Evolutionary conservation across 2,329 filamentous ascomycete species (phyloP).

Genomic region (Trichoderma simmonsii): DNA sequence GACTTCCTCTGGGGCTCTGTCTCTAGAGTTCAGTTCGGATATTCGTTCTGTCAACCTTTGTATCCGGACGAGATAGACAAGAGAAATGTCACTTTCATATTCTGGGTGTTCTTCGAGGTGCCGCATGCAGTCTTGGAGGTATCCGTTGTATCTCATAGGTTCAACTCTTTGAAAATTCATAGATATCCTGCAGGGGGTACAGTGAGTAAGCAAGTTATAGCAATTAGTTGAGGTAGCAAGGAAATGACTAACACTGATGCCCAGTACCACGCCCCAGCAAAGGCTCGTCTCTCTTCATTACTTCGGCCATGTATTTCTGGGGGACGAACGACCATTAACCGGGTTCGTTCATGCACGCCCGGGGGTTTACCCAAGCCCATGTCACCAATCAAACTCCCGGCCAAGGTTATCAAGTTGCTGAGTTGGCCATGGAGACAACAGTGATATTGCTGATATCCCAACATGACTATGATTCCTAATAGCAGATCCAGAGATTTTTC

Average conservation of each 20-base stretch:
- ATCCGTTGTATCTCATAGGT: slow-evolving; percentile 49
- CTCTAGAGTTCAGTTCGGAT: slow-evolving; percentile 37
- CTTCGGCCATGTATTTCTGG: slow-evolving; percentile 39
- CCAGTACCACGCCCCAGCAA: slow-evolving; percentile 54
- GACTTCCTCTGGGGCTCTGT: slow-evolving; percentile 34
- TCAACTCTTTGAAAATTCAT: slow-evolving; percentile 45
- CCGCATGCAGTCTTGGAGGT: slow-evolving; percentile 49
- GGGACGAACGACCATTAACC: slow-evolving; percentile 41
- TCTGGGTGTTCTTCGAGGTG: slow-evolving; percentile 44
- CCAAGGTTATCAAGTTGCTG: slow-evolving; percentile 48
- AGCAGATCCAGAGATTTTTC: slow-evolving; percentile 50
- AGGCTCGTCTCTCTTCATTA: slow-evolving; percentile 50
- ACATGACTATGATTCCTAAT: slow-evolving; percentile 46
- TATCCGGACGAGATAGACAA: slow-evolving; percentile 47
- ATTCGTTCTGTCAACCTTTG: slow-evolving; percentile 53
- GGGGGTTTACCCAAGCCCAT: slow-evolving; percentile 45
- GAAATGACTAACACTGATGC: slow-evolving; percentile 45
- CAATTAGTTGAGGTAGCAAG: not conserved
- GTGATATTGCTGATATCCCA: slow-evolving; percentile 54
- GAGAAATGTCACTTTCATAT: slow-evolving; percentile 44
- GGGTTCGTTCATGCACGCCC: slow-evolving; percentile 40
- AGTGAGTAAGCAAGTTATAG: not conserved
- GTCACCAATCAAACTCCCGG: slow-evolving; percentile 46
- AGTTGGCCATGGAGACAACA: slow-evolving; percentile 53
- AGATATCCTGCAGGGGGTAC: slow-evolving; percentile 33